Conservation (phyloP, 495 filamentous ascomycete species). For the Aspergillus avenaceus region DNA sequence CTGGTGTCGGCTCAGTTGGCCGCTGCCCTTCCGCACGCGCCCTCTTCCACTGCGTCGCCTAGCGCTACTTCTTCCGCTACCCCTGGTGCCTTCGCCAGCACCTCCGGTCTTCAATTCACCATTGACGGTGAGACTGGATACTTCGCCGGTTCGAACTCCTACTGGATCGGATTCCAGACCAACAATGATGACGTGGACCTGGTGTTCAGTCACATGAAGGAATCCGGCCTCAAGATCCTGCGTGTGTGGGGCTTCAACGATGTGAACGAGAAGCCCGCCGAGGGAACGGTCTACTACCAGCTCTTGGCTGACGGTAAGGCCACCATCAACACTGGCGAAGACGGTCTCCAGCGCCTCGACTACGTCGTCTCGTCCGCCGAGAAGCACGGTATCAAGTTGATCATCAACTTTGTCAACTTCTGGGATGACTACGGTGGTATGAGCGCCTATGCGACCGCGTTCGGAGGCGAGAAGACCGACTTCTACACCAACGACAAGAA, state of each 20-base stretch:
- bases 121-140: conserved; percentile 60
- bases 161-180: conserved; percentile 69
- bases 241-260: conserved; percentile 75
- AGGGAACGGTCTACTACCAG: conserved; percentile 58
- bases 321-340: conserved; percentile 61
- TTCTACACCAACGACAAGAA: conserved; percentile 56
- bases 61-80: not conserved
- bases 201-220: conserved; percentile 43
- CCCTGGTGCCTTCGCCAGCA: conserved; percentile 36
- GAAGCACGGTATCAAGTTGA: conserved; percentile 54
- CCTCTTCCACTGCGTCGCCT: conserved; percentile 1
- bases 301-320: conserved; percentile 46
- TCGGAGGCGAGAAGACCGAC: conserved; percentile 49
- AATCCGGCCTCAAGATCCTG: conserved; percentile 61
- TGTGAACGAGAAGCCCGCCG: conserved; percentile 40
- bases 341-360: conserved; percentile 65
- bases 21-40: conserved; percentile 8
- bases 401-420: conserved; percentile 54
- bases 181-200: conserved; percentile 60
- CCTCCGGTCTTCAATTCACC: conserved; percentile 52
- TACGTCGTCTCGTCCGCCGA: conserved; percentile 60
- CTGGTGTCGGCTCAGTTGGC: conserved; percentile 13
- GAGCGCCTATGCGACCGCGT: conserved; percentile 57
- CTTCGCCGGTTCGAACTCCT: conserved; percentile 68
- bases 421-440: conserved; percentile 66